Evolutionary conservation across 345 rosid species (phyloP), one percentile per base, ranked within the genome.

Genomic region (Eucalyptus albens): DNA sequence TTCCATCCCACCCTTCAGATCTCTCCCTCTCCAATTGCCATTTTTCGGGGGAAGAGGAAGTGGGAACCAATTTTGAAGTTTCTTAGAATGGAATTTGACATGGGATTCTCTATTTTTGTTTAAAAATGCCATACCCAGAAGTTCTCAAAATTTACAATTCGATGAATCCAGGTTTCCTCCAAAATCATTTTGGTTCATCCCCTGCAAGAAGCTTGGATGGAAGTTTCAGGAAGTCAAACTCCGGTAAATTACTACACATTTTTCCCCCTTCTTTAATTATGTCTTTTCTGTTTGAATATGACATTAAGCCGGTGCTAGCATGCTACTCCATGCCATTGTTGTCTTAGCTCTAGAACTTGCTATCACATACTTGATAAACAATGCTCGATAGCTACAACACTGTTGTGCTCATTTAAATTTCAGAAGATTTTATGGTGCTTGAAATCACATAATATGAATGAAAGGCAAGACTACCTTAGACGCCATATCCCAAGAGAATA

Each of bases 211-310:
- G 94, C 91, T 90, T 93, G 87, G 93, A 89, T 72, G 92, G 92
- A 88, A 93, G 96, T 89, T 92, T 93, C 91, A 93, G 96, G 89
- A 92, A 92, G 90, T 91, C 89, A 50, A 87, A 91, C 81, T 91
- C 94, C 44, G 94, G 95, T 93, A 67, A 45, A 93, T 90, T 27
- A 88, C 87, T 88, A 24, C 50, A 67, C 65, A 15, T 7, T 72
- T 9, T 72, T 72, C 77, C 26, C 59, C 26, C 2, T 53, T 1
- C 83, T 40, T 11, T 77, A 37, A 21, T 3, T 77, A 37, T 77
- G 47, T 37, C 47, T 77, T 77, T 40, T 40, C 83, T 40, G 81
- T 77, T 37, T 40, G 27, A 40, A 77, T 77, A 37, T 21, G 83
- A 77, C 83, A 77, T 77, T 19, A 21, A 77, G 47, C 47, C 21